These are phyloP conservation scores for Talaromyces sp. DNA, from an alignment of 2,329 filamentous ascomycete species.

Conservation along the genomic window DNA sequence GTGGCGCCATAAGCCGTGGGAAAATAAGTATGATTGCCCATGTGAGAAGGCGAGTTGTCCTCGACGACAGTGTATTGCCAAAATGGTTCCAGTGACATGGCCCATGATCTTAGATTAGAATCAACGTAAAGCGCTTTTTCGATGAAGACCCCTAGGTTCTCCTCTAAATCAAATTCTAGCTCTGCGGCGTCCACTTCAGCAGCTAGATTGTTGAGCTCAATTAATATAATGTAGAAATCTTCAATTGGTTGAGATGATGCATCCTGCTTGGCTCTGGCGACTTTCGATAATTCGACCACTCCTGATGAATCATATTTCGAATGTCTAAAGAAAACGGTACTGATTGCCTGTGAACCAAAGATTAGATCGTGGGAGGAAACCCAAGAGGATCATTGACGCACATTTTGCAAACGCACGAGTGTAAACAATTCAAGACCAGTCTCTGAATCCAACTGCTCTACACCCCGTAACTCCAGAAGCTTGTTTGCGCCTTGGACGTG, in stretches of 20 bases:
- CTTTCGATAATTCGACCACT: conserved; percentile 9
- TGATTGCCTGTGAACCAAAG: not conserved
- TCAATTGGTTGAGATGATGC: not conserved
- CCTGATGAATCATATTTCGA: conserved; percentile 3
- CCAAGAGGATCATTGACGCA: not conserved
- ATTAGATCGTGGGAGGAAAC: not conserved
- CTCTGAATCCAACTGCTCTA: not conserved
- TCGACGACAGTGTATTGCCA: conserved; percentile 12
- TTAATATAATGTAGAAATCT: conserved; percentile 12
- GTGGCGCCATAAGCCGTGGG: conserved; percentile 8
- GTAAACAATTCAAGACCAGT: not conserved
- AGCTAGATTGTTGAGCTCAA: conserved; percentile 11
- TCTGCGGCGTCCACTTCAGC: conserved; percentile 2
- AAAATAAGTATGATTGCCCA: not conserved
- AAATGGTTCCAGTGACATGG: conserved; percentile 8
- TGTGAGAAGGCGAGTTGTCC: not conserved
- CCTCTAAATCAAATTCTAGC: no score
- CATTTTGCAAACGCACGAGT: not conserved
- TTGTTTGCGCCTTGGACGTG: conserved; percentile 11
- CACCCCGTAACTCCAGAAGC: not conserved
- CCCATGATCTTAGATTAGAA: conserved; percentile 11
- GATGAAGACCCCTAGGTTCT: not conserved
- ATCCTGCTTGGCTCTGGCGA: conserved; percentile 2
- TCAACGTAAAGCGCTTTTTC: conserved; percentile 11
- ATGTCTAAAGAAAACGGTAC: conserved; percentile 11